phyloP scores from a whole-genome alignment of 345 rosid genomes.

The Excoecaria cochinchinensis region DNA sequence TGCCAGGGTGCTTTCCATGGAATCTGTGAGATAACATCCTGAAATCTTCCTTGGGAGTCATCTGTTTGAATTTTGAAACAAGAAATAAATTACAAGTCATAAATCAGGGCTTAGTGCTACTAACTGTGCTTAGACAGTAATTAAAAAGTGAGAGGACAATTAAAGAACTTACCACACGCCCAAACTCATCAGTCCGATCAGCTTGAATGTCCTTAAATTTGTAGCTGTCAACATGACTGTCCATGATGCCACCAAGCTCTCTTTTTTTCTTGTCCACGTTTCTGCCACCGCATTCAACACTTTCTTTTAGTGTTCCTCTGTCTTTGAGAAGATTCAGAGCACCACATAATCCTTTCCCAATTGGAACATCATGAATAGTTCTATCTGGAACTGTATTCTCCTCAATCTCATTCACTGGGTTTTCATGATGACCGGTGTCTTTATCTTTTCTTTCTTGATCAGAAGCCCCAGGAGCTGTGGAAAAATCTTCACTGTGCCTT shows the following conservation, averaged over 20 bases:
- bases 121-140: neutral
- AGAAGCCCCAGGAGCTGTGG: conserved; percentile 57
- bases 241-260: conserved; percentile 83
- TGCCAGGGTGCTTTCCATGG: conserved; percentile 98
- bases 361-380: conserved; percentile 77
- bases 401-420: conserved; percentile 41
- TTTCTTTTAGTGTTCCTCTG: conserved; percentile 88
- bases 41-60: conserved; percentile 94
- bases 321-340: conserved; percentile 83
- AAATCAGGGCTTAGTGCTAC: neutral
- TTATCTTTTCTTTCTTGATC: conserved; percentile 55
- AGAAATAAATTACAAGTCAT: conserved; percentile 4
- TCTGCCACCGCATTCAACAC: conserved; percentile 93
- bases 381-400: conserved; percentile 74
- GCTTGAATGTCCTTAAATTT: conserved; percentile 72
- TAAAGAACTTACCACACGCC: conserved; percentile 75
- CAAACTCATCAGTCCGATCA: conserved; percentile 94
- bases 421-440: conserved; percentile 49
- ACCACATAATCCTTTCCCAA: conserved; percentile 91
- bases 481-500: conserved; percentile 68
- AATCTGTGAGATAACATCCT: conserved; percentile 81
- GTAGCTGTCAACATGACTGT: conserved; percentile 35
- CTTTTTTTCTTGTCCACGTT: conserved; percentile 99
- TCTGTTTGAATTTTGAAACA: conserved; percentile 42
- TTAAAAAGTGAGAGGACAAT: neutral